Evolutionary conservation across 208 protist species (phyloP).

Genomic region (Angomonas deanei): DNA sequence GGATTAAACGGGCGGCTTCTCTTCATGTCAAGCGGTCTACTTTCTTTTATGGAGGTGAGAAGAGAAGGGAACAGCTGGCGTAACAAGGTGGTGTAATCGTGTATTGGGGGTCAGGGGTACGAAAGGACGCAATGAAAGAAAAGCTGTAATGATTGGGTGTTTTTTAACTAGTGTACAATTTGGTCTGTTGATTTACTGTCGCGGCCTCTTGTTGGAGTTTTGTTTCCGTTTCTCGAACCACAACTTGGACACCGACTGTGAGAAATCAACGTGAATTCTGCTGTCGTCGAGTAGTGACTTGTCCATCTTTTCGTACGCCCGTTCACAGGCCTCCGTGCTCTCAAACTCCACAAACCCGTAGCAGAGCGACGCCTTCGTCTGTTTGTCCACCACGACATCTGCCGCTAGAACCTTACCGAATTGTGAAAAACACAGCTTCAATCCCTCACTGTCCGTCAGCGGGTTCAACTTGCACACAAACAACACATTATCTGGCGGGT

Average conservation of each 20-base stretch:
- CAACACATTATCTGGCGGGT: conserved; percentile 97
- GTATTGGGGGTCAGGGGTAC: too few relatives aligned
- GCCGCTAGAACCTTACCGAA: conserved; percentile 92
- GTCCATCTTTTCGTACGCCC: conserved; percentile 97
- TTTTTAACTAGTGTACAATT: too few relatives aligned
- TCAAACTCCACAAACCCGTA: conserved; percentile 99
- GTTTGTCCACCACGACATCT: conserved; percentile 70
- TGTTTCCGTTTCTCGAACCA: conserved; percentile 6
- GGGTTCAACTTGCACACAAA: conserved; percentile 99
- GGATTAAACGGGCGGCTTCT: too few relatives aligned
- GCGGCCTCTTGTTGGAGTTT: neutral
- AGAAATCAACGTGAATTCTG: conserved; percentile 98
- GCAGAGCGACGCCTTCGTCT: conserved; percentile 83
- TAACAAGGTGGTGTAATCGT: neutral
- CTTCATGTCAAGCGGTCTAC: too few relatives aligned
- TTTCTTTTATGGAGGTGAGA: too few relatives aligned
- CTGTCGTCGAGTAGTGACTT: conserved; percentile 97
- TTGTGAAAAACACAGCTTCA: conserved; percentile 94
- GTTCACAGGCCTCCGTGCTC: conserved; percentile 76
- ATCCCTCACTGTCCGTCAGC: conserved; percentile 90
- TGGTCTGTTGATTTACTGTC: too few relatives aligned
- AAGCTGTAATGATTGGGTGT: too few relatives aligned
- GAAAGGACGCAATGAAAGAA: too few relatives aligned
- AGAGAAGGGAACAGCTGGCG: too few relatives aligned
- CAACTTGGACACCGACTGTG: conserved; percentile 91